Base-by-base conservation (phyloP, 1,284 basidiomycete species). In the Cryptococcus maquisensis region DNA sequence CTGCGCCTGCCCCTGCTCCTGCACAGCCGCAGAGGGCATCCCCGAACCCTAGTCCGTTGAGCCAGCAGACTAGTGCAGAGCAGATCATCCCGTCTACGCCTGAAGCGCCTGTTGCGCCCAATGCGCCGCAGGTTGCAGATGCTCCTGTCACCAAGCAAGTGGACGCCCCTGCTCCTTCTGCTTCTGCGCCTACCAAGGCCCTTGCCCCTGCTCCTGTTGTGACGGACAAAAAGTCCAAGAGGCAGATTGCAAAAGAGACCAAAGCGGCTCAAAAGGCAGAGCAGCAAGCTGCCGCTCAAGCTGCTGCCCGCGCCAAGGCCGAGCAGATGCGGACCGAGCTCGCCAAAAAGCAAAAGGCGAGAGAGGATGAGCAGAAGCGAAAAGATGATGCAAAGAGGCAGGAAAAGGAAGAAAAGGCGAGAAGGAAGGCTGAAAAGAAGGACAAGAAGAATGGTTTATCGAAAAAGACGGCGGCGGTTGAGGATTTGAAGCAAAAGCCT, bases 171-270 rank as follows among this genome's bases (percentile, higher is more conserved):
- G 37, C 46, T 21, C 37, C 59, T 37, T 47, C 60, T 37, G 45
- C 58, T 18, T 43, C 54, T 12, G 45, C 57, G 24, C 47, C 54
- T 15, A 40, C 54, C n/a, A 37, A 42, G 12, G 44, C 57, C 7
- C 38, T 51, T n/a, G n/a, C n/a, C 9, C 37, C 55, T 16, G 49
- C 51, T 36, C 46, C 57, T 13, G 32, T 52, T 6, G 41, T 63
- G 6, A 53, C 54, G 10, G 54, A 57, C 4, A 70, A 69, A 54
- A 72, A 89, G 69, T 85, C 89, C 72, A 90, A 88, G 76, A 83
- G 85, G 63, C 85, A 89, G 63, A 77, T 91, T 26, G 81, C 83
- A 40, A 81, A 82, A 51, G 87, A 90, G 64, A 86, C 67, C 24
- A 66, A 67, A 42, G 59, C 58, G n/a, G 63, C 60, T 10, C 64